Conservation (phyloP, 192 early-diverging fungal genomes). For the Coemansia sp. region DNA sequence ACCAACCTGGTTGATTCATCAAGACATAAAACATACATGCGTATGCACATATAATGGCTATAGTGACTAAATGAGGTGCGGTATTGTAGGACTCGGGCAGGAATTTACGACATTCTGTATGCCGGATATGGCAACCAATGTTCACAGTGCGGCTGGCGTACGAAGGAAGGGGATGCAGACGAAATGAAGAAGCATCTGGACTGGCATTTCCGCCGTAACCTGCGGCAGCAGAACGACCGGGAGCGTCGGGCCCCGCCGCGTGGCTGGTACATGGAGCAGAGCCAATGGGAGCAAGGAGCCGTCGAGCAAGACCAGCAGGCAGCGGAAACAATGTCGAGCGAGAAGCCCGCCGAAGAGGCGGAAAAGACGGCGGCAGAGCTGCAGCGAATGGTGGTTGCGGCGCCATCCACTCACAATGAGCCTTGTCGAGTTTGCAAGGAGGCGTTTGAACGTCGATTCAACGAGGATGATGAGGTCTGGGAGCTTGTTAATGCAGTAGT, state of each 20-base stretch:
- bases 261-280: constrained; percentile 81
- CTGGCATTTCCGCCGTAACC: constrained; percentile 96
- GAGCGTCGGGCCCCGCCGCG: constrained; percentile 79
- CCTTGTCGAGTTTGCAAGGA: constrained; percentile 76
- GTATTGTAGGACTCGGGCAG: constrained; percentile 53
- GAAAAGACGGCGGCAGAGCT: constrained; percentile 29
- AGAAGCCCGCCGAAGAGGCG: constrained; percentile 26
- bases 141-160: constrained; percentile 90
- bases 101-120: constrained; percentile 70
- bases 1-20: too few relatives aligned
- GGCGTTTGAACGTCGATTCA: constrained; percentile 68
- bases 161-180: constrained; percentile 62
- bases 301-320: constrained; percentile 10
- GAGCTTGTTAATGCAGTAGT: constrained; percentile 66
- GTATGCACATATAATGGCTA: background rate
- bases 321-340: constrained; percentile 22
- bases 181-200: constrained; percentile 85
- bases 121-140: constrained; percentile 72
- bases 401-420: constrained; percentile 49
- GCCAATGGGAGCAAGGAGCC: constrained; percentile 35
- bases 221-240: constrained; percentile 72
- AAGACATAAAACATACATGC: background rate
- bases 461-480: constrained; percentile 76
- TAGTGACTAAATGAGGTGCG: constrained; percentile 10
- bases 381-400: constrained; percentile 44